Evolutionary conservation across 805 yeast species (phyloP).

Genomic region (Zygoascus ofunaensis): DNA sequence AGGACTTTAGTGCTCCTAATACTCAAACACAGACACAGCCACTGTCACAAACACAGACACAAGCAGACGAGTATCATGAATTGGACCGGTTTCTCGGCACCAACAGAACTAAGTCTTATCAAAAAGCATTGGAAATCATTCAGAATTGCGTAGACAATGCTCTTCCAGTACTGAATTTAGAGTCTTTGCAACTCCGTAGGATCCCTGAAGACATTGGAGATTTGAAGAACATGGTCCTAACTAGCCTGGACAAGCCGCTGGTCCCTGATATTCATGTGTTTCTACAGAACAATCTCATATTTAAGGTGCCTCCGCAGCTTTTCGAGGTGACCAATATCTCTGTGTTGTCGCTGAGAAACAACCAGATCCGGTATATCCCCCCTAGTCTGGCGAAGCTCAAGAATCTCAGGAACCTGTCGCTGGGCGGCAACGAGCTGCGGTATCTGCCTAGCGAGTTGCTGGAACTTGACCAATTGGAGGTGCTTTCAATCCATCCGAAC

Average conservation of each 20-base stretch:
- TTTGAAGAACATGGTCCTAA: slow-evolving; percentile 22
- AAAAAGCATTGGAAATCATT: slow-evolving; percentile 8
- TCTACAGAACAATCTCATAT: slow-evolving; percentile 24
- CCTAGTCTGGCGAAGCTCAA: slow-evolving; percentile 25
- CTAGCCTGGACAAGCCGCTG: slow-evolving; percentile 13
- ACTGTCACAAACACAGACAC: not conserved
- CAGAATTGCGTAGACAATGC: slow-evolving; percentile 14
- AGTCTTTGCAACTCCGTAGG: slow-evolving; percentile 18
- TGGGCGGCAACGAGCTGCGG: slow-evolving; percentile 28
- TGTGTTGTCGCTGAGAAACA: slow-evolving; percentile 29
- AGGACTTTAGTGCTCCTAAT: not conserved
- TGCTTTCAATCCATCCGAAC: slow-evolving; percentile 31
- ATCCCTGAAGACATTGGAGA: slow-evolving; percentile 31
- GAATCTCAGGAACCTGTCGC: slow-evolving; percentile 27
- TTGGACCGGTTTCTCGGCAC: not conserved
- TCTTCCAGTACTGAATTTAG: slow-evolving; percentile 14
- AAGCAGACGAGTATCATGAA: not conserved
- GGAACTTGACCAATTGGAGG: slow-evolving; percentile 20
- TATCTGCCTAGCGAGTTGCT: slow-evolving; percentile 31
- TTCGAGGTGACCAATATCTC: slow-evolving; percentile 28
- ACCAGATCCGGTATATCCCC: slow-evolving; percentile 26
- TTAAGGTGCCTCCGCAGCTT: slow-evolving; percentile 22
- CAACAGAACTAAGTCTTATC: not conserved
- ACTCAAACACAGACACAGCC: no score
- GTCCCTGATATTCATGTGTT: slow-evolving; percentile 23